Base-by-base conservation (phyloP, 169 alveolate genomes). In the Plasmodium reichenowi region DNA sequence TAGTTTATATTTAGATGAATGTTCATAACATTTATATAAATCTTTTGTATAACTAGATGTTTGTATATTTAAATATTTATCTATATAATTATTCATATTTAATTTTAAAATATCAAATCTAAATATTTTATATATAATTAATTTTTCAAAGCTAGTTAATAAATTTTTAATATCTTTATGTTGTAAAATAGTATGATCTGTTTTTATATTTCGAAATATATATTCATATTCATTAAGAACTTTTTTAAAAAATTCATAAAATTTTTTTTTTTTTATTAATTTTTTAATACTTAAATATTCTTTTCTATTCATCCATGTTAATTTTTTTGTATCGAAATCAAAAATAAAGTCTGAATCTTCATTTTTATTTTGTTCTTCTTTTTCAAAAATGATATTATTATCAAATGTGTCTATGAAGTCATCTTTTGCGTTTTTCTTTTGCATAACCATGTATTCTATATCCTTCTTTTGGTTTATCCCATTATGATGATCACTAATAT, bases 201-300 rank as follows among this genome's bases (percentile, higher is more conserved):
- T 56, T 72, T 83, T 83, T 43, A 83, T 83, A 60, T 24, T 83
- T 56, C 91, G 38, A 60, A 83, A 83, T 38, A 83, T 59, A 29
- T 83, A 72, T 58, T 83, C 91, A 68, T 83, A 83, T 72, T 83
- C 91, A 63, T 83, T 83, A 60, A 83, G 70, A n/a, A 50, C 91
- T 29, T 68, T 68, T 83, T 58, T 83, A 68, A 83, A 83, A 60
- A 83, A 83, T 32, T 56, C 7, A 56, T 67, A 52, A 58, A 68
- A 83, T 68, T 83, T 83, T 83, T 58, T 63, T 48, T 68, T 83
- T 50, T 72, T 83, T 24, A 83, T 83, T 54, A 83, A 50, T 47
- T 83, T 83, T 63, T 83, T 83, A 17, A 83, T 64, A 29, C 83
- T 68, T n/a, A 68, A 38, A 72, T 68, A 83, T 50, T 83, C 91